Base-by-base conservation (phyloP, 257 asterid genomes). In the Solanum pennellii region DNA sequence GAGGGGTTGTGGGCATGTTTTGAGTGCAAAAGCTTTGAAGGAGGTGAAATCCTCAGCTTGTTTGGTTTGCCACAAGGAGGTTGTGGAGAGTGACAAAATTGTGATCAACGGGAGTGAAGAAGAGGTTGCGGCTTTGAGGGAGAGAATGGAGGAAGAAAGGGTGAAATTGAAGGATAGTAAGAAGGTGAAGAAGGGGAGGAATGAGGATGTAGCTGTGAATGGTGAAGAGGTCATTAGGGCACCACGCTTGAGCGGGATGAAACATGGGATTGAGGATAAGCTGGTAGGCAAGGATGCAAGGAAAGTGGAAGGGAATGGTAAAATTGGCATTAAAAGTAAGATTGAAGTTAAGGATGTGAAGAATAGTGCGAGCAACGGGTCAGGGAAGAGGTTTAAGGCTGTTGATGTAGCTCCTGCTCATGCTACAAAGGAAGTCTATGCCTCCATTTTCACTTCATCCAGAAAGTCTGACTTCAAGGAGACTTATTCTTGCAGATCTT, bases 11-110 rank as follows among this genome's bases (percentile, higher is more conserved):
- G 98, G 99, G 83, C 99, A 97, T 91, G 98, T 95, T 72, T 72
- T 96, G 90, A 97, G 98, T 84, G 95, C 96, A 3, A 97, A 93
- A 92, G 96, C 97, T 9, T 93, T 96, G 87, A 95, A 97, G 94
- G 99, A 96, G 93, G 94, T 97, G 45, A 97, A 96, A 84, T 93
- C 98, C 5, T 90, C 95, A 0, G 74, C 89, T 49, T 96, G 98
- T 88, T 94, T 96, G 93, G 90, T 97, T 52, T 97, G 99, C 74
- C 98, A 90, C 47, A 93, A 93, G 91, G 98, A 95, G 87, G 92
- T 92, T 75, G 89, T 33, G 21, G 96, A 94, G 87, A 89, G 89
- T 47, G 99, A 97, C 86, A 96, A 93, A 94, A 88, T 97, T 71
- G 94, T 91, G 66, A 91, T 97, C 49, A 97, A 97, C 88, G 99